These are phyloP conservation scores for Coprinopsis cinerea DNA, from an alignment of 768 basidiomycete genomes.

Conservation along the genomic window DNA sequence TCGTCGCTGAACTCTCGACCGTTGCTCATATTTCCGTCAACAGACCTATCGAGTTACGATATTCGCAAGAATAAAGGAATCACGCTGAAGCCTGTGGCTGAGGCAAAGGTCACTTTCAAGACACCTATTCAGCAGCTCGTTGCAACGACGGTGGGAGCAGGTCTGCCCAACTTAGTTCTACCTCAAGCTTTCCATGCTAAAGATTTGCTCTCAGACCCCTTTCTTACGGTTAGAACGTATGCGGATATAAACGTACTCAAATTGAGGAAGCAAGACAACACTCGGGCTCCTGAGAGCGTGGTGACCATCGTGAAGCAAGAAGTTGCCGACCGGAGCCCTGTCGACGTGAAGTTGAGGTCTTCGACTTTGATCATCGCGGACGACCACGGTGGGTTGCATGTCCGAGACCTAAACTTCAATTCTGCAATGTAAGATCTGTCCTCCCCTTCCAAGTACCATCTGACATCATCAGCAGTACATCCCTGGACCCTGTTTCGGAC, in stretches of 20 bases:
- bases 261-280: constrained; percentile 14
- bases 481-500: not conserved
- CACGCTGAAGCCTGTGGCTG: constrained; percentile 28
- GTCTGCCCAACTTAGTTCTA: not conserved
- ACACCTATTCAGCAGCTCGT: constrained; percentile 68
- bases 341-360: constrained; percentile 42
- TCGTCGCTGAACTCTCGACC: not conserved
- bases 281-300: constrained; percentile 20
- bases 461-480: not conserved
- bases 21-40: constrained; percentile 6
- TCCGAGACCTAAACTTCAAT: not conserved
- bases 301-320: constrained; percentile 34
- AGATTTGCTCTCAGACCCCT: constrained; percentile 19
- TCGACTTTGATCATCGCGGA: constrained; percentile 41
- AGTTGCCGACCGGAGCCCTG: constrained; percentile 32
- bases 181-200: constrained; percentile 2
- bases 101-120: constrained; percentile 41
- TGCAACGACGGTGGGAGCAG: constrained; percentile 21
- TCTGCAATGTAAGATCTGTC: not conserved
- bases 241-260: constrained; percentile 36
- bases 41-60: constrained; percentile 43
- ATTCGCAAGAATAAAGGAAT: constrained; percentile 24
- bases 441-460: not conserved
- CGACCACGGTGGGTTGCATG: constrained; percentile 46
- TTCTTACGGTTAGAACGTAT: constrained; percentile 42